These are phyloP conservation scores for Vaccinium corymbosum DNA, from an alignment of 148 eudicot species.

Conservation along the genomic window DNA sequence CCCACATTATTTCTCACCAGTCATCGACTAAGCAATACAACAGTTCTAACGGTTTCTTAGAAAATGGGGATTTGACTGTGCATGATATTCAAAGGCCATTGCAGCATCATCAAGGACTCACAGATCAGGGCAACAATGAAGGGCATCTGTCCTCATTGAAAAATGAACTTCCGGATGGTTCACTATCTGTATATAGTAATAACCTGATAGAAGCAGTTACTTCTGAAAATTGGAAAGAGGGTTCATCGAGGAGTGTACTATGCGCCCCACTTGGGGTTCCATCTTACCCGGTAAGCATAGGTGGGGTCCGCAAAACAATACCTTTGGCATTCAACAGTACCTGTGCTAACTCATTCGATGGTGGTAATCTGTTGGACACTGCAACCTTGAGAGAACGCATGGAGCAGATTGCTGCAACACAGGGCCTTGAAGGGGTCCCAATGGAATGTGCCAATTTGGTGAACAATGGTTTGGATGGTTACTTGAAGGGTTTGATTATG, in stretches of 20 bases:
- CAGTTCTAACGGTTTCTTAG: conserved; percentile 26
- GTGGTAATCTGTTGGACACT: conserved; percentile 37
- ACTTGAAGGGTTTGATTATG: conserved; percentile 48
- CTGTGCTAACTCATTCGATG: conserved; percentile 19
- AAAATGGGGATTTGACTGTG: conserved; percentile 35
- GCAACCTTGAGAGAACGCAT: conserved; percentile 36
- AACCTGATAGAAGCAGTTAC: conserved; percentile 19
- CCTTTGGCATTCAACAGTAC: conserved; percentile 28
- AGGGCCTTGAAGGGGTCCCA: conserved; percentile 51
- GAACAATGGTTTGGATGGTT: conserved; percentile 47
- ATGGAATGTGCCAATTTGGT: conserved; percentile 38
- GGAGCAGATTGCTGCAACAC: conserved; percentile 41
- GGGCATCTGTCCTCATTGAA: conserved; percentile 11
- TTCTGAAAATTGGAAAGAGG: conserved; percentile 28
- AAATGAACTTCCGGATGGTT: conserved; percentile 22
- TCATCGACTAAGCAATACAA: conserved; percentile 18
- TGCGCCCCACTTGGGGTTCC: conserved; percentile 51
- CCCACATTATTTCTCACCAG: conserved; percentile 29
- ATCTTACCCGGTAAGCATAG: conserved; percentile 33
- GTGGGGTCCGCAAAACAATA: conserved; percentile 32
- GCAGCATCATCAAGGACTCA: conserved; percentile 44
- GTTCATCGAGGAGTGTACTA: conserved; percentile 27
- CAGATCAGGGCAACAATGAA: conserved; percentile 31
- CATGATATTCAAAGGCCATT: conserved; percentile 25
- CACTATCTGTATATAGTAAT: conserved; percentile 23